These are phyloP conservation scores for Polygonum aviculare DNA, from an alignment of 148 eudicot genomes.

Conservation along the genomic window DNA sequence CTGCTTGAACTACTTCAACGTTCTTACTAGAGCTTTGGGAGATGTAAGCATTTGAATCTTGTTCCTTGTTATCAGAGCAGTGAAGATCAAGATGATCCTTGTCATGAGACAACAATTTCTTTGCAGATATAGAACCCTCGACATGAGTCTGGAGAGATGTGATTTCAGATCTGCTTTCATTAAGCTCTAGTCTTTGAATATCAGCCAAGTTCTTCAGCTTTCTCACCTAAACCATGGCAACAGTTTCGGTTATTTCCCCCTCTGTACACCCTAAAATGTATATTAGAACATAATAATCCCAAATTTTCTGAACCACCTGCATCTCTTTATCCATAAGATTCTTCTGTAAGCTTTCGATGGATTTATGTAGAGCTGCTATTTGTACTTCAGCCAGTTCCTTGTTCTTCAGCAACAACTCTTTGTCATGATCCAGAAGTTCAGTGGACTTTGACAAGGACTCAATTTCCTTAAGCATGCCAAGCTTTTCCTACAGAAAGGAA, in stretches of 20 bases:
- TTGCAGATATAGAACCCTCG: constrained; percentile 58
- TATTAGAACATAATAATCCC: no score
- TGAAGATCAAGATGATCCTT: constrained; percentile 13
- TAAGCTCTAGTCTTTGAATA: constrained; percentile 64
- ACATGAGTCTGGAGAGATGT: constrained; percentile 91
- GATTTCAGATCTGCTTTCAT: constrained; percentile 83
- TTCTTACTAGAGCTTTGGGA: background rate
- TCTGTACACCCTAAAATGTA: background rate
- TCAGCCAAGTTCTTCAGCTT: constrained; percentile 60
- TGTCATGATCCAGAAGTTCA: constrained; percentile 45
- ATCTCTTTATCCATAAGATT: constrained; percentile 72
- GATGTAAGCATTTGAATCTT: constrained; percentile 22
- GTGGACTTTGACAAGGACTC: constrained; percentile 61
- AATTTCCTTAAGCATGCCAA: constrained; percentile 68
- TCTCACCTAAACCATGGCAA: constrained; percentile 36
- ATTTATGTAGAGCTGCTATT: constrained; percentile 51
- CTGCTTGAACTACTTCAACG: constrained; percentile 24
- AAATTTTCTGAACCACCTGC: constrained; percentile 28
- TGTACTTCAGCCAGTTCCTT: constrained; percentile 74
- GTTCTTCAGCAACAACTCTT: constrained; percentile 41
- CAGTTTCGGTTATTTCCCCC: constrained; percentile 34
- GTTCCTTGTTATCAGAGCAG: constrained; percentile 14
- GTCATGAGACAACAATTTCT: constrained; percentile 20
- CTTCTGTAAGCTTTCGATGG: constrained; percentile 71
- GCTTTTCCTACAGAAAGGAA: constrained; percentile 65